Conservation (phyloP, 2,329 filamentous ascomycete genomes). For the Pseudocercospora cruenta region DNA sequence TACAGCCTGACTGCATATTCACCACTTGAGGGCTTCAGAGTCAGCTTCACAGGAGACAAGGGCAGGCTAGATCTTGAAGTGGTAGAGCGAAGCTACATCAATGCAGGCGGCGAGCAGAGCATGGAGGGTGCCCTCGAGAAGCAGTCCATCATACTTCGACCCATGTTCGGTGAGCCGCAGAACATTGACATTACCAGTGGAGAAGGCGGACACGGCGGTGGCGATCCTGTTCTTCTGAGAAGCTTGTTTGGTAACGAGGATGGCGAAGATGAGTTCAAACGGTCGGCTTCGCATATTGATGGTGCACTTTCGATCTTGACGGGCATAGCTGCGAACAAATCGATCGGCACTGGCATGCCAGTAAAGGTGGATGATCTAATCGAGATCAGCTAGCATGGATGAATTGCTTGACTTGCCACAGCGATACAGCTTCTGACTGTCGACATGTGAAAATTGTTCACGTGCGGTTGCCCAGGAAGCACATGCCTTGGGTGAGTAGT, state of each 20-base stretch:
- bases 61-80: conserved; percentile 65
- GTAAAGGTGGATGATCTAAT: conserved; percentile 3
- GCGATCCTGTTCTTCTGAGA: conserved; percentile 60
- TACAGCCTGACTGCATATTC: conserved; percentile 65
- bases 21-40: conserved; percentile 65
- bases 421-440: no score
- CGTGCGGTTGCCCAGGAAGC: no score
- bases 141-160: conserved; percentile 55
- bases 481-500: no score
- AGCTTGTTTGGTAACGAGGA: conserved; percentile 60
- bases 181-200: conserved; percentile 59
- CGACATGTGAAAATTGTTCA: no score
- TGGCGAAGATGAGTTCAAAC: conserved; percentile 46
- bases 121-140: conserved; percentile 58
- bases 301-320: conserved; percentile 11
- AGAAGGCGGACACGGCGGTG: conserved; percentile 63
- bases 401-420: not conserved
- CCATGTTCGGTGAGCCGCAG: conserved; percentile 60
- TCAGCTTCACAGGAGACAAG: conserved; percentile 62
- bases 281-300: conserved; percentile 12
- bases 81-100: conserved; percentile 63
- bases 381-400: not conserved
- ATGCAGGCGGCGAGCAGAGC: conserved; percentile 62
- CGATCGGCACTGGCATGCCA: not conserved
- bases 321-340: conserved; percentile 8